Conservation (phyloP, 1,284 basidiomycete genomes). For the Cutaneotrichosporon sp. region DNA sequence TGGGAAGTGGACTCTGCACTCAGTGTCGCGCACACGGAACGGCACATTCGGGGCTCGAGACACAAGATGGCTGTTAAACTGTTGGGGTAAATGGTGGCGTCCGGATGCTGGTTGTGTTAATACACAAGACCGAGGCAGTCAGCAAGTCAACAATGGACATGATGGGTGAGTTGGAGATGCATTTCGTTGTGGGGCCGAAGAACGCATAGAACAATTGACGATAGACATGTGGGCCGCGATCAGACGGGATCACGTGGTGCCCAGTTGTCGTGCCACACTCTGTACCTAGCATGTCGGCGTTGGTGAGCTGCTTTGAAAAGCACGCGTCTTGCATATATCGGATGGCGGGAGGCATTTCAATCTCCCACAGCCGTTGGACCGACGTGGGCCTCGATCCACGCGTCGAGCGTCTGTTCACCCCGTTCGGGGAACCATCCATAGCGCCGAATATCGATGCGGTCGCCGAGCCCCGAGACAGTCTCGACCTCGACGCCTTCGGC, state of each 20-base stretch:
- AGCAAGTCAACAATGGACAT: not conserved
- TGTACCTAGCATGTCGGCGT: not conserved
- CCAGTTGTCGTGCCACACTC: not conserved
- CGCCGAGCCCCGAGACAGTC: constrained; percentile 49
- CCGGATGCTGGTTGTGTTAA: too few relatives aligned
- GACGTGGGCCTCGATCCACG: constrained; percentile 15
- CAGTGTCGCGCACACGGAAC: too few relatives aligned
- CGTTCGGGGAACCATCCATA: constrained; percentile 65
- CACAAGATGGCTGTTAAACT: too few relatives aligned
- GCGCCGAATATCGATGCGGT: constrained; percentile 57
- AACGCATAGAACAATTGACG: not conserved
- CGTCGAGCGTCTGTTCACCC: constrained; percentile 21
- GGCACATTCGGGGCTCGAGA: too few relatives aligned
- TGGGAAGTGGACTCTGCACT: too few relatives aligned
- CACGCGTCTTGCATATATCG: not conserved
- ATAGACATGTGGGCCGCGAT: not conserved
- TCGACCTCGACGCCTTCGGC: constrained; percentile 70
- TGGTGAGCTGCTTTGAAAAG: not conserved
- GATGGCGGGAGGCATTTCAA: not conserved
- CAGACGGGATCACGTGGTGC: not conserved
- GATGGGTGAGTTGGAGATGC: not conserved
- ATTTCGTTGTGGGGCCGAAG: not conserved
- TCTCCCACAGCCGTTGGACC: constrained; percentile 3
- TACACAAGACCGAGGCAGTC: too few relatives aligned
- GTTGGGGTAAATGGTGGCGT: too few relatives aligned